Evolutionary conservation across 495 filamentous ascomycete genomes (phyloP).

Genomic region (Filosporella fistucella): DNA sequence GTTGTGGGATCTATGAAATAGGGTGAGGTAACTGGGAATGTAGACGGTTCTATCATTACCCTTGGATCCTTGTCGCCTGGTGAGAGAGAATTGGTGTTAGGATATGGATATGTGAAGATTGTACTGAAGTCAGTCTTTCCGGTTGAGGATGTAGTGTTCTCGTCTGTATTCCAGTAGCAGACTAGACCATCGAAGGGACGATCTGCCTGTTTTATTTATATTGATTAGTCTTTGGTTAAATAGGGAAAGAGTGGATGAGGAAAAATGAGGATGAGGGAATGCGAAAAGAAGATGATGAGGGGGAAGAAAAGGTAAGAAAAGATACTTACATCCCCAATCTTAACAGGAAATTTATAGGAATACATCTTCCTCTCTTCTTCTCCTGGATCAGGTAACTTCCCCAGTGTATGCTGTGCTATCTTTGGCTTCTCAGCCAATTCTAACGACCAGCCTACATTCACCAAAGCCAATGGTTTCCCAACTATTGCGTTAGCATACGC

Average conservation of each 20-base stretch:
- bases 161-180: conserved; percentile 1
- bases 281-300: no score
- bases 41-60: conserved; percentile 2
- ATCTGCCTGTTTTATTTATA: conserved; percentile 24
- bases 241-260: no score
- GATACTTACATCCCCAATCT: conserved; percentile 35
- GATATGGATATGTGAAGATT: background rate
- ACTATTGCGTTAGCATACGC: conserved; percentile 33
- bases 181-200: conserved; percentile 6
- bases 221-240: conserved; percentile 34
- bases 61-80: background rate
- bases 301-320: no score
- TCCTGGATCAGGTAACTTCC: conserved; percentile 2
- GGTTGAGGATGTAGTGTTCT: background rate
- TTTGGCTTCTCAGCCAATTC: conserved; percentile 33
- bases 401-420: conserved; percentile 17
- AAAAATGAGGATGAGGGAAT: no score
- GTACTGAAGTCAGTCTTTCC: background rate
- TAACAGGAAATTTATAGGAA: conserved; percentile 34
- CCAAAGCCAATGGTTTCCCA: conserved; percentile 44
- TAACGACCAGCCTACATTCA: conserved; percentile 39
- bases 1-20: conserved; percentile 6
- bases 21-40: background rate
- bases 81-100: background rate
- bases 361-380: background rate